phyloP scores from a whole-genome alignment of 495 filamentous ascomycete genomes.

The Trichoderma gamsii region DNA sequence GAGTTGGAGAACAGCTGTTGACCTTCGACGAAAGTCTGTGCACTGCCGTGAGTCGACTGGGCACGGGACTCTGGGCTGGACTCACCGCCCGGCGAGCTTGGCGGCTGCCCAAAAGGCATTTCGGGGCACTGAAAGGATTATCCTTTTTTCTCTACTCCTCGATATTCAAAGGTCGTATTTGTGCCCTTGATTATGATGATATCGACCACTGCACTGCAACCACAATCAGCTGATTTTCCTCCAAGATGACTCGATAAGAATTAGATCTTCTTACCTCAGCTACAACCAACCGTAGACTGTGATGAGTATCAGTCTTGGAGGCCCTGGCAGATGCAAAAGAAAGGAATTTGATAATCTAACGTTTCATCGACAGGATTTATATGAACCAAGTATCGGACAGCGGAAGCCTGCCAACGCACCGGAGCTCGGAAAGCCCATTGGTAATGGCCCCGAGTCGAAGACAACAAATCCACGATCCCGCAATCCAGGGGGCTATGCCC shows the following conservation, averaged over 20 bases:
- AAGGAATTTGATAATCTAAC: neutral
- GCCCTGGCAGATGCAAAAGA: neutral
- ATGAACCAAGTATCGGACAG: neutral
- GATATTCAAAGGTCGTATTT: too few species aligned
- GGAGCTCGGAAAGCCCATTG: neutral
- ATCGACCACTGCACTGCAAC: too few species aligned
- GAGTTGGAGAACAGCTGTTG: neutral
- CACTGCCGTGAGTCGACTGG: neutral
- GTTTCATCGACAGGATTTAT: neutral
- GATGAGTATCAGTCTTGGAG: neutral
- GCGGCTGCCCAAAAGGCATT: slow-evolving; percentile 6
- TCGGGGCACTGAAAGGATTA: too few species aligned
- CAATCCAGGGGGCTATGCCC: neutral
- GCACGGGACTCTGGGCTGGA: neutral
- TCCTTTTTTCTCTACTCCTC: too few species aligned
- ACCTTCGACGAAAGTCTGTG: slow-evolving; percentile 1
- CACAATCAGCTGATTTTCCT: too few species aligned
- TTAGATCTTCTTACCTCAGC: too few species aligned
- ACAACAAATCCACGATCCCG: neutral
- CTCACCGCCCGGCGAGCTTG: neutral
- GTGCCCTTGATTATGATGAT: too few species aligned
- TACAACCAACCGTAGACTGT: neutral
- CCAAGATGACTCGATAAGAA: too few species aligned
- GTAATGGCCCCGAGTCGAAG: neutral
- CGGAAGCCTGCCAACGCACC: neutral